Conservation (phyloP, 2,329 filamentous ascomycete species). For the Pseudogymnoascus sp. region DNA sequence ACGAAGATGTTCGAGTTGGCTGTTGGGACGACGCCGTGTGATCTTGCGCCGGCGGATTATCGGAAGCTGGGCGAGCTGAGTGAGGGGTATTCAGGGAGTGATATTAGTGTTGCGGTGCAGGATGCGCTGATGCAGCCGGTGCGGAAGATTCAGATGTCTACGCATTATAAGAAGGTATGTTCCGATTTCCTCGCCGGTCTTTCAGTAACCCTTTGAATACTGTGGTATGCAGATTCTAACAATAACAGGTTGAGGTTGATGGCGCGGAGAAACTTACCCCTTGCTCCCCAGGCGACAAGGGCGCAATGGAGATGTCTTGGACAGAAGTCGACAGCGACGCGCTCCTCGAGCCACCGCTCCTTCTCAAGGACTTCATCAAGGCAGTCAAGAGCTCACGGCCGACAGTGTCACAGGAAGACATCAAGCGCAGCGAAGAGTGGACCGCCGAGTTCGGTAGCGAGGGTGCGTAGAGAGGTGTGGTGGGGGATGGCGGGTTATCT, state of each 20-base stretch:
- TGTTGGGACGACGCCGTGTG: conserved; percentile 86
- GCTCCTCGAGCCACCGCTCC: conserved; percentile 76
- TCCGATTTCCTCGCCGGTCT: no score
- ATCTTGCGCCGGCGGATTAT: conserved; percentile 70
- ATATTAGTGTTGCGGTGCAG: conserved; percentile 93
- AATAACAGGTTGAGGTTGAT: conserved; percentile 58
- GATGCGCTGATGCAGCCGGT: conserved; percentile 96
- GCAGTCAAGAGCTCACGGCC: conserved; percentile 82
- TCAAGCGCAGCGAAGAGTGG: conserved; percentile 82
- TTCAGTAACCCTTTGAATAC: no score
- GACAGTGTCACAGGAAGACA: conserved; percentile 81
- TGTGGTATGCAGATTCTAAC: conserved; percentile 2
- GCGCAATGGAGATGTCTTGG: conserved; percentile 90
- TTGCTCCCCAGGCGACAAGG: conserved; percentile 82
- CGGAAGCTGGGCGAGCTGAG: conserved; percentile 70
- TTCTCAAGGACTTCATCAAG: conserved; percentile 87
- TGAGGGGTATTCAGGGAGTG: conserved; percentile 91
- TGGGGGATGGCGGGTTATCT: not conserved
- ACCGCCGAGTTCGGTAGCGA: conserved; percentile 94
- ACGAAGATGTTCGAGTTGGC: conserved; percentile 90
- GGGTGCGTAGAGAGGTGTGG: conserved; percentile 39
- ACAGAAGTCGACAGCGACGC: conserved; percentile 76
- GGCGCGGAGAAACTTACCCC: conserved; percentile 66
- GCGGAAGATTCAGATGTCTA: conserved; percentile 91
- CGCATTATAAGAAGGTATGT: conserved; percentile 86